These are phyloP conservation scores for Paxillus ammoniavirescens DNA, from an alignment of 768 basidiomycete species.

Conservation along the genomic window DNA sequence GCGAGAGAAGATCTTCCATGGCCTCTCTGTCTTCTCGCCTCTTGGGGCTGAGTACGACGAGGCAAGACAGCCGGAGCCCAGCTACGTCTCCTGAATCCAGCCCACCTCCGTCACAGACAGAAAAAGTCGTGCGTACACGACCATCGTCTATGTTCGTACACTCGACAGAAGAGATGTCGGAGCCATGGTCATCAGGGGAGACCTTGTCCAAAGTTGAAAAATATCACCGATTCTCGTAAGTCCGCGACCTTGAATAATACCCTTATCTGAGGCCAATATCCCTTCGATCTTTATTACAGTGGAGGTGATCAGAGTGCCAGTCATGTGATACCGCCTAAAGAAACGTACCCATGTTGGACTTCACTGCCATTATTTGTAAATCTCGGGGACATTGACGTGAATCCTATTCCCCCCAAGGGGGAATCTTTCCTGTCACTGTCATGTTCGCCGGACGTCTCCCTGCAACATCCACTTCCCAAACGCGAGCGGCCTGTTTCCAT, in stretches of 20 bases:
- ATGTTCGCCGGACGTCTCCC: slow-evolving; percentile 29
- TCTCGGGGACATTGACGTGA: slow-evolving; percentile 28
- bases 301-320: background rate
- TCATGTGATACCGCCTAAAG: slow-evolving; percentile 3
- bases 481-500: slow-evolving; percentile 32
- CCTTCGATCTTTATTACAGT: background rate
- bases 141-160: slow-evolving; percentile 16
- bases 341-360: slow-evolving; percentile 41
- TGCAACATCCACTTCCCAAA: slow-evolving; percentile 19
- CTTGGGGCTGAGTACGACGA: slow-evolving; percentile 2
- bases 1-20: background rate
- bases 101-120: background rate
- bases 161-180: slow-evolving; percentile 8
- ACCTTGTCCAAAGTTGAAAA: background rate
- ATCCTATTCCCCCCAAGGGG: slow-evolving; percentile 25
- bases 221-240: slow-evolving; percentile 14
- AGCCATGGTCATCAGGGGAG: slow-evolving; percentile 6
- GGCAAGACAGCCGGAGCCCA: slow-evolving; percentile 1
- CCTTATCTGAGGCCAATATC: background rate
- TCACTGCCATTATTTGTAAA: slow-evolving; percentile 47
- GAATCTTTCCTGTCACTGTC: slow-evolving; percentile 44
- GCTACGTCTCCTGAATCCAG: slow-evolving; percentile 6
- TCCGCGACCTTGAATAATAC: background rate
- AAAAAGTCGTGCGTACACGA: slow-evolving; percentile 3
- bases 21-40: slow-evolving; percentile 9